Conservation (phyloP, 1,284 basidiomycete species). For the Mixia osmundae region DNA sequence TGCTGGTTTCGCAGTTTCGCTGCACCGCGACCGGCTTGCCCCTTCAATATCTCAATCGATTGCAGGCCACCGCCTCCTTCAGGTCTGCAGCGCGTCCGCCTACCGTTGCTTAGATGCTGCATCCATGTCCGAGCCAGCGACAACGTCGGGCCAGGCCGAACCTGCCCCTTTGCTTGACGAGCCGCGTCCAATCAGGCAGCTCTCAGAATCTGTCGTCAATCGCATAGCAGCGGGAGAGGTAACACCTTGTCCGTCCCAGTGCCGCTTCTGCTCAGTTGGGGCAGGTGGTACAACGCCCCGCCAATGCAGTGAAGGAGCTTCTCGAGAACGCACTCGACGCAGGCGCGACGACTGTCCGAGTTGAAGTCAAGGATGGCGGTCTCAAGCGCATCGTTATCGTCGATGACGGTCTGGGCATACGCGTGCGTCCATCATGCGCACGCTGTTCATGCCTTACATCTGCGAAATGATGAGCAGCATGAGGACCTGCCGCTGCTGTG, state of each 20-base stretch:
- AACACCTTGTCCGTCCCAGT: slow-evolving; percentile 6
- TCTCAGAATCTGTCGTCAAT: slow-evolving; percentile 32
- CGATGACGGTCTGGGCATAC: slow-evolving; percentile 87
- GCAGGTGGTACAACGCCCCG: slow-evolving; percentile 85
- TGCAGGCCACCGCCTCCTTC: too few species aligned
- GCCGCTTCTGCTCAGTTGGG: neutral
- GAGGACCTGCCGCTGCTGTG: slow-evolving; percentile 71
- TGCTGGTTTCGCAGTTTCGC: too few species aligned
- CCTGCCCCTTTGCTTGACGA: too few species aligned
- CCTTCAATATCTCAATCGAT: too few species aligned
- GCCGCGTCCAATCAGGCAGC: slow-evolving; percentile 21
- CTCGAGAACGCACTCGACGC: slow-evolving; percentile 91
- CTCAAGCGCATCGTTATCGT: slow-evolving; percentile 87
- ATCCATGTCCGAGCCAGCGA: too few species aligned
- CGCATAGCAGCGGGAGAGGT: slow-evolving; percentile 38
- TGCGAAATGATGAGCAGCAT: slow-evolving; percentile 25
- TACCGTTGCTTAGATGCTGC: too few species aligned
- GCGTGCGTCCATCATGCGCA: slow-evolving; percentile 30
- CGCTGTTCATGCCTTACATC: neutral
- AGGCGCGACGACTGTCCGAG: slow-evolving; percentile 58
- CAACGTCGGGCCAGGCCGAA: too few species aligned
- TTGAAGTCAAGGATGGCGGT: slow-evolving; percentile 85
- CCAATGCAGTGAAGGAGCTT: slow-evolving; percentile 89
- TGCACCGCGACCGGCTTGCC: too few species aligned
- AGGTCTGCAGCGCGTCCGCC: too few species aligned